These are phyloP conservation scores for Colletotrichum sp. DNA, from an alignment of 2,329 filamentous ascomycete genomes.

Conservation along the genomic window DNA sequence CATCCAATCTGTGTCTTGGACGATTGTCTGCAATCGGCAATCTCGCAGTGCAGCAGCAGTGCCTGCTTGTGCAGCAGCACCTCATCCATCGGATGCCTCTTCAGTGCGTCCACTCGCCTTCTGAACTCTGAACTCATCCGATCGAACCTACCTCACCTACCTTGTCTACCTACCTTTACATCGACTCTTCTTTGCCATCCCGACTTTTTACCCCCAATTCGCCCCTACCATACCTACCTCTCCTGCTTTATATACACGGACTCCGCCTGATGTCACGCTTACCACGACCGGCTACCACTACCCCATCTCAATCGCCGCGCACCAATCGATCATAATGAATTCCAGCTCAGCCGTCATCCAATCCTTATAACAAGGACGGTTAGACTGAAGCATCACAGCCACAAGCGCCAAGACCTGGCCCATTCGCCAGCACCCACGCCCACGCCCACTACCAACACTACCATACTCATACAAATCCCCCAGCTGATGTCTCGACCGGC, in stretches of 20 bases:
- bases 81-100: neutral
- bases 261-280: constrained; percentile 1
- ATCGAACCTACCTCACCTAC: neutral
- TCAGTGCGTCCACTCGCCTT: neutral
- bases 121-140: neutral
- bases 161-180: neutral
- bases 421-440: neutral
- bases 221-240: neutral
- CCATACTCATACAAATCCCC: neutral
- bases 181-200: neutral
- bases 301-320: neutral
- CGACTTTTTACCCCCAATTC: neutral
- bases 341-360: constrained; percentile 17
- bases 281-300: neutral
- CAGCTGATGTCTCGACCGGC: neutral
- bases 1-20: neutral
- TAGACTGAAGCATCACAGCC: constrained; percentile 20
- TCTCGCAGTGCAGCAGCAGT: neutral
- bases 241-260: neutral
- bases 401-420: constrained; percentile 14
- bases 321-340: constrained; percentile 18
- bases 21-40: neutral
- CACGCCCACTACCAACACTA: neutral
- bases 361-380: constrained; percentile 18
- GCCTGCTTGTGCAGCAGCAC: neutral